Percentiles rank a stretch among this genome's conserved stretches.
These are phyloP conservation scores for Apophysomyces variabilis DNA, from an alignment of 371 early-diverging fungal species.

Conservation along the genomic window DNA sequence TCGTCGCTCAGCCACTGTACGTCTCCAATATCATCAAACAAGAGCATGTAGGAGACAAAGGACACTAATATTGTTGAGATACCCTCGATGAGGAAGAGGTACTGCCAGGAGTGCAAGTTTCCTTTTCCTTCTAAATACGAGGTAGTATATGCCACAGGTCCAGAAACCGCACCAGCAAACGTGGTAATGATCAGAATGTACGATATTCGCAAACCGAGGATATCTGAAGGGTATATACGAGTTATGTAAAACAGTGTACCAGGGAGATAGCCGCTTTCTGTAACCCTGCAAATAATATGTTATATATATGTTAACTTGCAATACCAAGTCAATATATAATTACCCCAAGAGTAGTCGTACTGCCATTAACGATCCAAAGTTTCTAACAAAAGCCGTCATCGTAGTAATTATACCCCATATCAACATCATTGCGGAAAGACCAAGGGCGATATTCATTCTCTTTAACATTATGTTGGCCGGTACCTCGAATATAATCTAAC, in stretches of 20 bases:
- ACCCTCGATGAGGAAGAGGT: conserved; percentile 40
- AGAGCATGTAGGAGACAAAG: conserved; percentile 23
- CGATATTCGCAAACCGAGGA: conserved; percentile 33
- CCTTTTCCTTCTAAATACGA: conserved; percentile 30
- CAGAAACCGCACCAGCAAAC: conserved; percentile 33
- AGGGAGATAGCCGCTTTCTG: conserved; percentile 42
- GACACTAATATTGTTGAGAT: conserved; percentile 27
- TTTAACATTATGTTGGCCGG: conserved; percentile 39
- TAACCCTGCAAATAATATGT: conserved; percentile 16
- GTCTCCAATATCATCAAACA: conserved; percentile 32
- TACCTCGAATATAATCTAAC: conserved; percentile 40
- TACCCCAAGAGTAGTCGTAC: conserved; percentile 41
- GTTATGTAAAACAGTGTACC: conserved; percentile 36
- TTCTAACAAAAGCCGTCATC: conserved; percentile 30
- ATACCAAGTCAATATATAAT: not conserved
- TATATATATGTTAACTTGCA: not conserved
- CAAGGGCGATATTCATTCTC: conserved; percentile 27
- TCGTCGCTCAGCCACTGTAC: conserved; percentile 37
- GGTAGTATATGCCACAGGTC: conserved; percentile 30
- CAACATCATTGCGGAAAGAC: conserved; percentile 38
- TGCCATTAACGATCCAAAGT: conserved; percentile 25
- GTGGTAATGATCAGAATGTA: conserved; percentile 30
- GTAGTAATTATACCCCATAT: conserved; percentile 40
- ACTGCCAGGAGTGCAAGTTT: conserved; percentile 41
- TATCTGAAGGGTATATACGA: conserved; percentile 33